Conservation (phyloP, 495 filamentous ascomycete species). For the Penicillium flavigenum region DNA sequence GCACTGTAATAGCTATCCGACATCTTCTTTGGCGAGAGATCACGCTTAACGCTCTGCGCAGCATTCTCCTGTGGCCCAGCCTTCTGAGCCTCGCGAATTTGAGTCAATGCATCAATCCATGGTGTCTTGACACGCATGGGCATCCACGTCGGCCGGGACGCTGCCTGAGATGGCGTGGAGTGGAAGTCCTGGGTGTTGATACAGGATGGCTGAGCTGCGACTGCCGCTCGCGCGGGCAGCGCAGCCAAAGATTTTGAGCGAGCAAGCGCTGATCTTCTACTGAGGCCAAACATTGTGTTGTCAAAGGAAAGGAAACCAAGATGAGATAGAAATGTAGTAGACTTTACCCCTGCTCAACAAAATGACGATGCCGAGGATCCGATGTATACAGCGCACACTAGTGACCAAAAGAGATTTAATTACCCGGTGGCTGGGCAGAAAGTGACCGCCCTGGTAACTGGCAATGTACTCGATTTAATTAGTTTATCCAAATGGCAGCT, state of each 20-base stretch:
- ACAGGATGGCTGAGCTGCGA: slow-evolving; percentile 14
- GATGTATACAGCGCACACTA: background rate
- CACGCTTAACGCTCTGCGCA: slow-evolving; percentile 40
- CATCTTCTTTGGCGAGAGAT: slow-evolving; percentile 63
- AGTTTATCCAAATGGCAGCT: background rate
- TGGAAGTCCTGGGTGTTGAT: slow-evolving; percentile 30
- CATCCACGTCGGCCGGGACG: slow-evolving; percentile 41
- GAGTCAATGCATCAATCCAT: slow-evolving; percentile 66
- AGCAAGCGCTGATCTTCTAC: slow-evolving; percentile 22
- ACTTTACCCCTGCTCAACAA: slow-evolving; percentile 17
- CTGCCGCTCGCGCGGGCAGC: slow-evolving; percentile 16
- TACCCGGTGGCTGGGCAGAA: background rate
- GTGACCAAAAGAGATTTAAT: background rate
- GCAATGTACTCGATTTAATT: background rate
- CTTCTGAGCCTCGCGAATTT: slow-evolving; percentile 47
- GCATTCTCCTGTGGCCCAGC: slow-evolving; percentile 25
- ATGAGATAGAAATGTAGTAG: slow-evolving; percentile 3
- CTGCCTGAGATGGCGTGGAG: slow-evolving; percentile 28
- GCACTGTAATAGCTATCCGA: slow-evolving; percentile 62
- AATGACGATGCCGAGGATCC: slow-evolving; percentile 18
- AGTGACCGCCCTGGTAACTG: background rate
- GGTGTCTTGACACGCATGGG: slow-evolving; percentile 62
- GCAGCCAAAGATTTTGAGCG: slow-evolving; percentile 16
- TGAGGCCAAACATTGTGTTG: slow-evolving; percentile 24
- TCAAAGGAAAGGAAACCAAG: background rate